Conservation (phyloP, 495 filamentous ascomycete species). For the Penicillium lagena region DNA sequence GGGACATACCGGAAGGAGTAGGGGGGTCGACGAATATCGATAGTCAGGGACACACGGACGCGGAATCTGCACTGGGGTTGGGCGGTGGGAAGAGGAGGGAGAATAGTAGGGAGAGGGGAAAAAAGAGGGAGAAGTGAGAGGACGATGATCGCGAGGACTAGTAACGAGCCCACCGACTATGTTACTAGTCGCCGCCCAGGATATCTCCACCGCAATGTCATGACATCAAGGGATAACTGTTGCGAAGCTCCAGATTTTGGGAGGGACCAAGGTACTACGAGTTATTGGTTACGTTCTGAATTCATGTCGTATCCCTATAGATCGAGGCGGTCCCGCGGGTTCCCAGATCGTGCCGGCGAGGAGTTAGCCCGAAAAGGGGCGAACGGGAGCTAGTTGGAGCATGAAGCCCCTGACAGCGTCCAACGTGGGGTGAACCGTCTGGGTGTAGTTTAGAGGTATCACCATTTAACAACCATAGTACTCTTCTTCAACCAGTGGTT, state of each 20-base stretch:
- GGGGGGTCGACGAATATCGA: not conserved
- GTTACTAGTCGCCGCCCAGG: slow-evolving; percentile 10
- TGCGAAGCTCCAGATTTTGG: too few relatives aligned
- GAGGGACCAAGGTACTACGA: too few relatives aligned
- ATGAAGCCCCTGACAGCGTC: not conserved
- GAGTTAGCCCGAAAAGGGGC: not conserved
- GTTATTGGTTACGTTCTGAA: too few relatives aligned
- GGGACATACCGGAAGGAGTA: not conserved
- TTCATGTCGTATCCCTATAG: too few relatives aligned
- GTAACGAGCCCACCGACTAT: slow-evolving; percentile 12
- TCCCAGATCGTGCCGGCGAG: too few relatives aligned
- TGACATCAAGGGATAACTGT: not conserved
- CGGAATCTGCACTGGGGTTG: not conserved
- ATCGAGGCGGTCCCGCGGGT: too few relatives aligned
- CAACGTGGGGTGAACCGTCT: too few relatives aligned
- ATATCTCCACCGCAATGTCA: slow-evolving; percentile 9
- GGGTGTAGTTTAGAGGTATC: too few relatives aligned
- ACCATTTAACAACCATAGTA: too few relatives aligned
- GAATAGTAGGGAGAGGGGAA: slow-evolving; percentile 2
- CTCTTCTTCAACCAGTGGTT: too few relatives aligned
- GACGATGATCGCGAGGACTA: slow-evolving; percentile 7
- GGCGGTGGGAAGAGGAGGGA: not conserved
- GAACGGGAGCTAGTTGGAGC: not conserved
- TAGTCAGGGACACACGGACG: not conserved
- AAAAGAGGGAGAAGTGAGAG: slow-evolving; percentile 1